phyloP scores from a whole-genome alignment of 163 green algal genomes.

The Chlamydomonas reinhardtii region DNA sequence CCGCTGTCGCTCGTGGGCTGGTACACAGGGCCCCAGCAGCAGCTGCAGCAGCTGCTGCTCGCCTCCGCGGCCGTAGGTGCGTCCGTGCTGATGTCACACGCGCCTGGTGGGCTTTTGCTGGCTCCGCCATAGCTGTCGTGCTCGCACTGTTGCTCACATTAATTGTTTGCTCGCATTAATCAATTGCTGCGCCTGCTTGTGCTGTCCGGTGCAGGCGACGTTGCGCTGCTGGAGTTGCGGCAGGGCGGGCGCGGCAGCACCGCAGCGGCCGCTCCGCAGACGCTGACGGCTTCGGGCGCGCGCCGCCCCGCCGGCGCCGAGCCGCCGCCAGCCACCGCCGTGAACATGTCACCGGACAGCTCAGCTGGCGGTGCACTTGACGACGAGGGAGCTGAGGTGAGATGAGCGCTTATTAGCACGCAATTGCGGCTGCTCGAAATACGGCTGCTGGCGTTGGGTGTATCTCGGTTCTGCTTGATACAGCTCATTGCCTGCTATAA shows the following conservation, averaged over 20 bases:
- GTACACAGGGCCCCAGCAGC: conserved; percentile 8
- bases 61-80: conserved; percentile 9
- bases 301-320: conserved; percentile 20
- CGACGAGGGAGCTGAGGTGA: neutral
- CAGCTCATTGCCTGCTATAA: no score
- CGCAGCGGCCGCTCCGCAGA: neutral
- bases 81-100: neutral
- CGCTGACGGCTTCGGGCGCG: neutral
- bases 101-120: no score
- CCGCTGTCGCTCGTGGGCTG: conserved; percentile 9
- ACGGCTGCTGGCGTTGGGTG: no score
- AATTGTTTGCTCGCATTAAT: no score
- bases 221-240: conserved; percentile 1
- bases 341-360: conserved; percentile 5
- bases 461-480: no score
- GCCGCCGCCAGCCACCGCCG: conserved; percentile 19
- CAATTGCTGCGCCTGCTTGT: no score
- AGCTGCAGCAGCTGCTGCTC: conserved; percentile 20
- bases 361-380: neutral
- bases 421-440: no score
- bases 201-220: neutral
- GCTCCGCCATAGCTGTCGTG: no score
- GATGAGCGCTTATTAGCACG: no score
- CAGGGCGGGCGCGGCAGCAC: neutral
- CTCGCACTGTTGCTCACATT: no score